Evolutionary conservation across 148 eudicot species (phyloP).

Genomic region (Talinum fruticosum): DNA sequence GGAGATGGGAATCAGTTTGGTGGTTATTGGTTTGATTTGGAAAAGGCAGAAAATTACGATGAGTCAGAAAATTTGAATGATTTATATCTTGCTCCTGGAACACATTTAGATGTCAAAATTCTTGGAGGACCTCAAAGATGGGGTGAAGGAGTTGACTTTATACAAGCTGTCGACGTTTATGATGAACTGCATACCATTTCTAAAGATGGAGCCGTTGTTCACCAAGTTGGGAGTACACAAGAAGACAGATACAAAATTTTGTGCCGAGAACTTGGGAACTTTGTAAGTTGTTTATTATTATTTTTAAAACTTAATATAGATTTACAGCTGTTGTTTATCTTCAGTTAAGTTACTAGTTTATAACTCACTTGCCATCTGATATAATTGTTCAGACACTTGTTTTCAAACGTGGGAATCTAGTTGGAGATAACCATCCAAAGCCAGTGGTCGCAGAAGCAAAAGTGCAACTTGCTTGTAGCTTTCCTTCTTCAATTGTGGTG

Average conservation of each 20-base stretch:
- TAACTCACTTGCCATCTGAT: constrained; percentile 11
- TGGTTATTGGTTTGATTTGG: constrained; percentile 76
- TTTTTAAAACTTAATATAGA: constrained; percentile 1
- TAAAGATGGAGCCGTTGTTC: constrained; percentile 40
- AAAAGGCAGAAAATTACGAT: constrained; percentile 34
- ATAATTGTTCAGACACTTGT: constrained; percentile 41
- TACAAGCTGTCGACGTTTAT: constrained; percentile 47
- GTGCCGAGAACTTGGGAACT: constrained; percentile 58
- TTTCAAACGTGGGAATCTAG: constrained; percentile 86
- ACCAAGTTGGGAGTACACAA: constrained; percentile 32
- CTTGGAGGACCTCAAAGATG: constrained; percentile 79
- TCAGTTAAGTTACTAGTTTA: not conserved
- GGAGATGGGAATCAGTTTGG: constrained; percentile 90
- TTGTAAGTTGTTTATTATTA: constrained; percentile 36
- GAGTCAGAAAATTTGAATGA: constrained; percentile 44
- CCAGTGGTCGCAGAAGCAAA: constrained; percentile 67
- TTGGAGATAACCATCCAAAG: constrained; percentile 66
- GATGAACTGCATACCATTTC: constrained; percentile 34
- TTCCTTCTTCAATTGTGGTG: constrained; percentile 63
- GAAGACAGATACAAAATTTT: constrained; percentile 48
- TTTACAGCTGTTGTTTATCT: not conserved
- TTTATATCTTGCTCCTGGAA: constrained; percentile 65
- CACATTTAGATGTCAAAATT: constrained; percentile 63
- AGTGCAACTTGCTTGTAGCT: constrained; percentile 53
- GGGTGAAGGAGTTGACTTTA: constrained; percentile 65